A percentile compares a stretch with the other conserved stretches of the same genome.
phyloP scores from a whole-genome alignment of 2,329 filamentous ascomycete species.

The Lecanoromycetidae sp. region DNA sequence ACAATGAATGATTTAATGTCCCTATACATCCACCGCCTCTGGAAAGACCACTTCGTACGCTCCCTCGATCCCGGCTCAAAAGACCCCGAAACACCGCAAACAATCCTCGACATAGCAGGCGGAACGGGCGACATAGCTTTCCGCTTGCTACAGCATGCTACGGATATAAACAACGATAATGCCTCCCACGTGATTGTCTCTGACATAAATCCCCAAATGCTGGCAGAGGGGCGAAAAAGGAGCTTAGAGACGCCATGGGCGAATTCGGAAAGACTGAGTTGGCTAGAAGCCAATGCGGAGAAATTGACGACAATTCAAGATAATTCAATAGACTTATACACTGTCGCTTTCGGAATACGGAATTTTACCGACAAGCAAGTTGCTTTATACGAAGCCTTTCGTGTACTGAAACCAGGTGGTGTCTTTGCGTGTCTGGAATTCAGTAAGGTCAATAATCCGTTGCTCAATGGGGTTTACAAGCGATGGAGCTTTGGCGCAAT shows the following conservation, averaged over 20 bases:
- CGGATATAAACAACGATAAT: slow-evolving; percentile 65
- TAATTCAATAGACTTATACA: slow-evolving; percentile 81
- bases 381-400: slow-evolving; percentile 69
- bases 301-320: slow-evolving; percentile 52
- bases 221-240: slow-evolving; percentile 74
- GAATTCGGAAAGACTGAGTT: slow-evolving; percentile 45
- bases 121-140: slow-evolving; percentile 97
- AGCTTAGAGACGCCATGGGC: slow-evolving; percentile 52
- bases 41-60: slow-evolving; percentile 95
- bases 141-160: slow-evolving; percentile 81
- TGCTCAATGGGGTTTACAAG: slow-evolving; percentile 83
- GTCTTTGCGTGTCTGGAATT: slow-evolving; percentile 97
- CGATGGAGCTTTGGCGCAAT: slow-evolving; percentile 93
- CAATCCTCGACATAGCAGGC: slow-evolving; percentile 89
- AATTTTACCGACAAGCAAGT: slow-evolving; percentile 90
- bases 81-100: slow-evolving; percentile 25
- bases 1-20: slow-evolving; percentile 99
- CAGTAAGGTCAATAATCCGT: slow-evolving; percentile 63
- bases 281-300: slow-evolving; percentile 86
- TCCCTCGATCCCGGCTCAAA: slow-evolving; percentile 69
- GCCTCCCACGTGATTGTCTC: slow-evolving; percentile 77
- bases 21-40: slow-evolving; percentile 86
- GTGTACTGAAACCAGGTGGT: slow-evolving; percentile 85
- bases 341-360: slow-evolving; percentile 90
- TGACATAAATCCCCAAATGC: slow-evolving; percentile 94